Evolutionary conservation across 1,284 basidiomycete species (phyloP).

Genomic region (Bondarzewia mesenterica): DNA sequence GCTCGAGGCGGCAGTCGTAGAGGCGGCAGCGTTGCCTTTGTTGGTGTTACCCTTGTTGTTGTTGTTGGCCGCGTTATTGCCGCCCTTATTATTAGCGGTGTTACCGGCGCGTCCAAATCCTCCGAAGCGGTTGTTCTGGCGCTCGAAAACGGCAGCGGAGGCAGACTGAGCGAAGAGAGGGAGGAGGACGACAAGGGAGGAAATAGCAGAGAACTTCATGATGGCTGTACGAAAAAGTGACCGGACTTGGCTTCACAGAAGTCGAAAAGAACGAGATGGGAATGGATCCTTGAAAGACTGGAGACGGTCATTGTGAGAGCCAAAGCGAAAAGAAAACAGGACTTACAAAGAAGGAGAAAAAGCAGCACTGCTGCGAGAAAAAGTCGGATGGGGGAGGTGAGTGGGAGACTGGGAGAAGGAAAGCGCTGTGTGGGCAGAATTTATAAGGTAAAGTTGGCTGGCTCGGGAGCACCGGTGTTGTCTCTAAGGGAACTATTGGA

Average conservation of each 20-base stretch:
- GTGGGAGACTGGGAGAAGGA: constrained; percentile 8
- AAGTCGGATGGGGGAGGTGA: constrained; percentile 8
- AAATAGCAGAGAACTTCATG: constrained; percentile 38
- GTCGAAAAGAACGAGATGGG: constrained; percentile 29
- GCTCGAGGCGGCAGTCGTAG: constrained; percentile 6
- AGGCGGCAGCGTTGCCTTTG: constrained; percentile 11
- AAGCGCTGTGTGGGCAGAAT: not conserved
- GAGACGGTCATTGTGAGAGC: constrained; percentile 2
- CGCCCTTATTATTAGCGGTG: constrained; percentile 7
- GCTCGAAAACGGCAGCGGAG: constrained; percentile 20
- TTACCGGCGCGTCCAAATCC: not conserved
- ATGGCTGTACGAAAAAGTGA: constrained; percentile 13
- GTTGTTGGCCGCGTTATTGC: constrained; percentile 5
- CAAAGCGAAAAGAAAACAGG: not conserved
- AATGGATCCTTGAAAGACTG: constrained; percentile 6
- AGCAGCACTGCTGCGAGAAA: constrained; percentile 32
- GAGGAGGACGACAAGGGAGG: constrained; percentile 33
- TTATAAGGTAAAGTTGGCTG: constrained; percentile 7
- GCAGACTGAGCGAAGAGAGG: constrained; percentile 33
- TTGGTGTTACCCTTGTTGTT: constrained; percentile 1
- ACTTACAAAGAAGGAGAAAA: constrained; percentile 18
- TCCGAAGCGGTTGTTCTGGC: not conserved
- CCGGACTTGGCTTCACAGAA: constrained; percentile 26
- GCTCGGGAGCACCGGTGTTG: not conserved
- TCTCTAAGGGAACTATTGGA: not conserved